A percentile compares a stretch with the other conserved stretches of the same genome.
These are phyloP conservation scores for Bodo saltans DNA, from an alignment of 78 protist genomes.

Conservation along the genomic window DNA sequence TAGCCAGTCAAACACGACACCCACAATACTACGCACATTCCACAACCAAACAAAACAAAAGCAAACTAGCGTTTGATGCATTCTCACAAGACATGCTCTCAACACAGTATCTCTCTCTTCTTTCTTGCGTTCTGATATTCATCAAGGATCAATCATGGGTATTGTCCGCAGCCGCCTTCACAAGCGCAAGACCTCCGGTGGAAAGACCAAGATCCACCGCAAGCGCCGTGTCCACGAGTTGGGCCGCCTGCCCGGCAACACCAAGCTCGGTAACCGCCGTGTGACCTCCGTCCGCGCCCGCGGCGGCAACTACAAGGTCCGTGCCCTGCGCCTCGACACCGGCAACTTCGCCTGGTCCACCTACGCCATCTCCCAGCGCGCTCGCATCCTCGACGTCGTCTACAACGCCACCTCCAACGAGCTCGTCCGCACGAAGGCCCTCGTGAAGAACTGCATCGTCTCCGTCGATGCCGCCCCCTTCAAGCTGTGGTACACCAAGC, in stretches of 20 bases:
- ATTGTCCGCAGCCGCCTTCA: slow-evolving; percentile 69
- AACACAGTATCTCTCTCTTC: no score
- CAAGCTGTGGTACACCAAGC: slow-evolving; percentile 92
- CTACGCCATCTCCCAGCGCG: slow-evolving; percentile 63
- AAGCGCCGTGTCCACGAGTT: slow-evolving; percentile 91
- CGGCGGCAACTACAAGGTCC: slow-evolving; percentile 95
- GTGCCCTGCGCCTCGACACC: slow-evolving; percentile 96
- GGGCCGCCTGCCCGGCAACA: slow-evolving; percentile 93
- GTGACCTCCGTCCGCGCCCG: slow-evolving; percentile 84
- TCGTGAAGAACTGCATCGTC: slow-evolving; percentile 93
- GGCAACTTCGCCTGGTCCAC: slow-evolving; percentile 95
- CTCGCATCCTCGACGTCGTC: slow-evolving; percentile 91
- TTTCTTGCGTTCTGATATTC: no score
- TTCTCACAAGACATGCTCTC: no score
- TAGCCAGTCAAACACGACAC: no score
- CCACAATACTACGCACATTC: no score
- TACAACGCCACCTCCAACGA: slow-evolving; percentile 99
- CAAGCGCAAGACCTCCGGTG: slow-evolving; percentile 92
- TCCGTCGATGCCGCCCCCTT: slow-evolving; percentile 94
- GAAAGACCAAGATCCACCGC: slow-evolving; percentile 47
- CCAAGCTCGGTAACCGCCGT: slow-evolving; percentile 83
- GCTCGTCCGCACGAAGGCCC: slow-evolving; percentile 97
- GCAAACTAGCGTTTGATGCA: no score
- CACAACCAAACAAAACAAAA: no score
- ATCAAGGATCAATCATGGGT: slow-evolving; percentile 38